A percentile compares a stretch with the other conserved stretches of the same genome.
Evolutionary conservation across 148 eudicot genomes (phyloP).

Genomic region (Suaeda aralocaspica): DNA sequence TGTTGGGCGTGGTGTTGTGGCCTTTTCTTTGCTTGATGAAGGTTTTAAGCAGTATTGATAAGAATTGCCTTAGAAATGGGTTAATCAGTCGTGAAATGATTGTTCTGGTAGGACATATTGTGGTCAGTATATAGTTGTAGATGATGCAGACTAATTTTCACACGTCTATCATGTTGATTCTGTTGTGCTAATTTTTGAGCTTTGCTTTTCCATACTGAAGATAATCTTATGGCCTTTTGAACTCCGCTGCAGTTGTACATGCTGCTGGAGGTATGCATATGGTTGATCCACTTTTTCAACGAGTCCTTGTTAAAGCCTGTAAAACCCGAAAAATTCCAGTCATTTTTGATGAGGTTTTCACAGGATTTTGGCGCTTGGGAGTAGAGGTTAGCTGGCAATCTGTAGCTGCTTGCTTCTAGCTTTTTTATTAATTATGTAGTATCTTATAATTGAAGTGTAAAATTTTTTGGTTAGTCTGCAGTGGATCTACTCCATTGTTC

Average conservation of each 20-base stretch:
- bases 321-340: slow-evolving; percentile 70
- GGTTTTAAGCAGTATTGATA: too few species aligned
- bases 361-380: slow-evolving; percentile 99
- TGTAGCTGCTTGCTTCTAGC: not conserved
- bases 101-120: too few species aligned
- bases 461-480: slow-evolving; percentile 62
- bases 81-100: too few species aligned
- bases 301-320: slow-evolving; percentile 79
- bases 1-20: too few species aligned
- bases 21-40: too few species aligned
- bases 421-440: slow-evolving; percentile 1
- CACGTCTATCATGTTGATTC: not conserved
- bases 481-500: slow-evolving; percentile 77
- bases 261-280: slow-evolving; percentile 95
- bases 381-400: slow-evolving; percentile 62
- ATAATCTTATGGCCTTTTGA: not conserved
- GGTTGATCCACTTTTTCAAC: slow-evolving; percentile 96
- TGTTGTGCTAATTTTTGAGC: not conserved
- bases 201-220: too few species aligned
- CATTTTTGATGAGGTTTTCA: slow-evolving; percentile 93
- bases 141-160: too few species aligned
- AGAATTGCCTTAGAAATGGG: too few species aligned
- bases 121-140: too few species aligned
- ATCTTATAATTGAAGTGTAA: slow-evolving; percentile 15
- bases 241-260: slow-evolving; percentile 61